Evolutionary conservation across 1,139 yeast genomes (phyloP), one percentile per base, ranked within the genome.

Genomic region (Komagataea norvegica): DNA sequence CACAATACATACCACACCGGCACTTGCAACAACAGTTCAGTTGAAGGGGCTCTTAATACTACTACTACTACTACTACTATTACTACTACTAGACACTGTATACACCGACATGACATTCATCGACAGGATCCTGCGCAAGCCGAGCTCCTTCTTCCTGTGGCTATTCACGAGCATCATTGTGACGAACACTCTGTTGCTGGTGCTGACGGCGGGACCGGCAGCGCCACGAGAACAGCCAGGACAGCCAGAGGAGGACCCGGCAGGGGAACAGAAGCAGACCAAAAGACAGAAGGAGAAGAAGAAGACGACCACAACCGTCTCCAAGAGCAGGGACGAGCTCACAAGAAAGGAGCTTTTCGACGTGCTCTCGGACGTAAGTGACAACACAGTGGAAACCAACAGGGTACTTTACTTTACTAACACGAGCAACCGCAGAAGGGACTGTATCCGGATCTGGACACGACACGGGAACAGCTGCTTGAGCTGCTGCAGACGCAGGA

Each of bases 51-150:
- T n/a, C n/a, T n/a, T n/a, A n/a, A n/a, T n/a, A n/a, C n/a, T n/a
- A n/a, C n/a, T n/a, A n/a, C n/a, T n/a, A n/a, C n/a, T n/a, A n/a
- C n/a, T n/a, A n/a, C n/a, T n/a, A n/a, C n/a, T n/a, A n/a, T n/a
- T n/a, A n/a, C n/a, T n/a, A n/a, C n/a, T n/a, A n/a, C n/a, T n/a
- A n/a, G n/a, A n/a, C n/a, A n/a, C n/a, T n/a, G n/a, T n/a, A 24
- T n/a, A n/a, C n/a, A n/a, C n/a, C n/a, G n/a, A n/a, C n/a, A 38
- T 38, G 41, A 38, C 41, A 5, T 31, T 22, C 23, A 26, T 38
- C 15, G 22, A 38, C 26, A 11, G 34, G 14, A 29, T 38, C 10
- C 18, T 38, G 9, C 32, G 31, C 17, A 34, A 31, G 13, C 41
- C 37, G 9, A 22, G 31, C 11, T 10, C 27, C 2, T 27, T 34